phyloP scores from a whole-genome alignment of 352 stramenopile genomes.

The Pelagophyceae sp. region DNA sequence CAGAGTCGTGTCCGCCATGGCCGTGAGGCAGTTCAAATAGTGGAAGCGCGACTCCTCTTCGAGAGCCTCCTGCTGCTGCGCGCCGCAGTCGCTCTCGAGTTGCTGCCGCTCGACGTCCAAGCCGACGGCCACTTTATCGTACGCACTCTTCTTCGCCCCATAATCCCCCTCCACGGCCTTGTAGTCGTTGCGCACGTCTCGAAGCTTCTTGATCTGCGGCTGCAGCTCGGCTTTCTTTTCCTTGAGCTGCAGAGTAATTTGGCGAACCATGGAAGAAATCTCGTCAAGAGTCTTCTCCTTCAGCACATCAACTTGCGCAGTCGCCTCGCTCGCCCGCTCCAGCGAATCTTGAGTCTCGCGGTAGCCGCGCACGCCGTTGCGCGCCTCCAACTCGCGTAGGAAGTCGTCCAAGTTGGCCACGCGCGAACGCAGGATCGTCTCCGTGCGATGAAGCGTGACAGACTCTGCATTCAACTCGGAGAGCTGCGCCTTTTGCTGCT shows the following conservation, averaged over 20 bases:
- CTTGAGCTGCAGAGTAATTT: constrained; percentile 80
- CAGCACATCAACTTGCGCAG: constrained; percentile 70
- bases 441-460: constrained; percentile 75
- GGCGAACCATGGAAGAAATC: constrained; percentile 74
- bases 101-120: constrained; percentile 74
- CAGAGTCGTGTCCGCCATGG: constrained; percentile 59
- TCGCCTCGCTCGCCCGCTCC: constrained; percentile 70
- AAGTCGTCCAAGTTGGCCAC: constrained; percentile 69
- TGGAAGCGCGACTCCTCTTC: constrained; percentile 74
- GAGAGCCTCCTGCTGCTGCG: constrained; percentile 59
- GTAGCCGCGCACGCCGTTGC: constrained; percentile 58
- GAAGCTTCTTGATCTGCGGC: constrained; percentile 79
- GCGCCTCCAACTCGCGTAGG: constrained; percentile 63
- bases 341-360: constrained; percentile 68
- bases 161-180: constrained; percentile 76
- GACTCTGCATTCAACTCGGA: constrained; percentile 65
- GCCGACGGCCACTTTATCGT: constrained; percentile 71
- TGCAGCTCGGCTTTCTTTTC: constrained; percentile 63
- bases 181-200: constrained; percentile 68
- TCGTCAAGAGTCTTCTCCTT: constrained; percentile 84
- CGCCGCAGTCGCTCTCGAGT: constrained; percentile 45
- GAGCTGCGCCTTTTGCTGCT: constrained; percentile 74
- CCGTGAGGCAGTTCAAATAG: constrained; percentile 58
- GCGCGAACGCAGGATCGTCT: constrained; percentile 75
- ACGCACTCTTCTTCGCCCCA: constrained; percentile 68